Percentiles rank a stretch among this genome's conserved stretches.
Conservation (phyloP, 208 protist genomes). For the Porcisia deanei region DNA sequence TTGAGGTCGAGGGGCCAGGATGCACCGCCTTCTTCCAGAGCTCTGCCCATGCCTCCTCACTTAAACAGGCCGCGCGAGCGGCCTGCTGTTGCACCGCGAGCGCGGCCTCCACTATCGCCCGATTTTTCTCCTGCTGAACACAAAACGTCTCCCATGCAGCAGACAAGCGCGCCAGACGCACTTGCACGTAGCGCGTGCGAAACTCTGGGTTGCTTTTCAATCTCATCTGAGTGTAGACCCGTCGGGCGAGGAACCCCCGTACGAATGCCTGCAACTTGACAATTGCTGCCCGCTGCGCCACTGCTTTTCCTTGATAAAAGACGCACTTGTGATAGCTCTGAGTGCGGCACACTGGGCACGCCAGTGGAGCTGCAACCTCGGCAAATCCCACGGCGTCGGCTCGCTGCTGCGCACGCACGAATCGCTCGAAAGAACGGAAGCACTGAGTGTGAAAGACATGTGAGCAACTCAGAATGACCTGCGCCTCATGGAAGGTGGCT, state of each 20-base stretch:
- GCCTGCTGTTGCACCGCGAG: conserved; percentile 56
- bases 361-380: conserved; percentile 36
- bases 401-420: conserved; percentile 53
- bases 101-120: conserved; percentile 33
- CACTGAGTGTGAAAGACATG: conserved; percentile 89
- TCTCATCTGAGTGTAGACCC: conserved; percentile 52
- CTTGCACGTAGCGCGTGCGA: conserved; percentile 57
- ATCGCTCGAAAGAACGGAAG: conserved; percentile 83
- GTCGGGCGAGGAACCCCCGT: conserved; percentile 63
- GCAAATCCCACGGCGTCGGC: conserved; percentile 30
- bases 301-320: conserved; percentile 79
- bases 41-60: conserved; percentile 48
- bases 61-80: conserved; percentile 51
- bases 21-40: conserved; percentile 25
- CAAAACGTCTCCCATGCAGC: conserved; percentile 57
- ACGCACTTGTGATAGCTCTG: conserved; percentile 83
- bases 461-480: conserved; percentile 85
- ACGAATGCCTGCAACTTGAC: conserved; percentile 73
- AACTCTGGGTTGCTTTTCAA: conserved; percentile 57
- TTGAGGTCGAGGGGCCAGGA: not conserved
- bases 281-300: conserved; percentile 78
- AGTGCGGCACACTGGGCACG: conserved; percentile 81
- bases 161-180: conserved; percentile 62
- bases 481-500: conserved; percentile 50
- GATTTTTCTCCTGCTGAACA: conserved; percentile 36